phyloP scores from a whole-genome alignment of 2,329 filamentous ascomycete genomes.

The Xylariaceae sp. region DNA sequence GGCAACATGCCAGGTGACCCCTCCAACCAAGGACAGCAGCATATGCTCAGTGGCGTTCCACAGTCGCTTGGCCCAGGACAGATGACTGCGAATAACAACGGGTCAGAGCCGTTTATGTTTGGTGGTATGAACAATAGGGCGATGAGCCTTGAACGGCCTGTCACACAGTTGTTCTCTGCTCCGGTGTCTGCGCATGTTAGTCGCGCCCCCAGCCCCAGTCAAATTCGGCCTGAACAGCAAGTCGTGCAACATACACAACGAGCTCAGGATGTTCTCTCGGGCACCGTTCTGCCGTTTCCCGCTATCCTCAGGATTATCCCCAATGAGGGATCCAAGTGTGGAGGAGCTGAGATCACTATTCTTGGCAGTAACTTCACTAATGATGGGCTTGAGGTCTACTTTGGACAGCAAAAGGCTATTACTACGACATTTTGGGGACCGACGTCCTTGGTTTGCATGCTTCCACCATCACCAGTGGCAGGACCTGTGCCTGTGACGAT shows the following conservation, averaged over 20 bases:
- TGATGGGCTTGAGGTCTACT: conserved; percentile 73
- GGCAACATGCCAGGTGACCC: conserved; percentile 38
- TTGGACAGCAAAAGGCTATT: conserved; percentile 60
- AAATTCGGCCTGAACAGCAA: conserved; percentile 43
- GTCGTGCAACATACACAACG: conserved; percentile 40
- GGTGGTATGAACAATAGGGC: conserved; percentile 53
- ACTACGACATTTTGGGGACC: conserved; percentile 78
- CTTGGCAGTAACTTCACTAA: conserved; percentile 75
- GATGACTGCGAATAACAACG: conserved; percentile 57
- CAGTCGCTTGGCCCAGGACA: conserved; percentile 52
- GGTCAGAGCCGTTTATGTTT: conserved; percentile 50
- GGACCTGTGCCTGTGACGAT: conserved; percentile 69
- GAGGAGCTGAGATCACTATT: conserved; percentile 82
- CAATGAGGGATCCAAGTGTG: conserved; percentile 71
- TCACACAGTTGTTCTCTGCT: conserved; percentile 64
- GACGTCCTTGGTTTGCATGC: conserved; percentile 70
- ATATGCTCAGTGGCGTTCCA: conserved; percentile 24
- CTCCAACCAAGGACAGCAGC: conserved; percentile 29
- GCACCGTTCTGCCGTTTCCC: conserved; percentile 48
- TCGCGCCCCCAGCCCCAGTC: conserved; percentile 68
- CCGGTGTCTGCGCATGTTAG: conserved; percentile 69
- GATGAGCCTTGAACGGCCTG: conserved; percentile 58
- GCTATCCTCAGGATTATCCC: conserved; percentile 81
- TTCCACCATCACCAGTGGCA: conserved; percentile 63
- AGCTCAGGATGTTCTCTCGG: conserved; percentile 41